Conservation (phyloP, 2,329 filamentous ascomycete genomes). For the Aspergillus udagawae region DNA sequence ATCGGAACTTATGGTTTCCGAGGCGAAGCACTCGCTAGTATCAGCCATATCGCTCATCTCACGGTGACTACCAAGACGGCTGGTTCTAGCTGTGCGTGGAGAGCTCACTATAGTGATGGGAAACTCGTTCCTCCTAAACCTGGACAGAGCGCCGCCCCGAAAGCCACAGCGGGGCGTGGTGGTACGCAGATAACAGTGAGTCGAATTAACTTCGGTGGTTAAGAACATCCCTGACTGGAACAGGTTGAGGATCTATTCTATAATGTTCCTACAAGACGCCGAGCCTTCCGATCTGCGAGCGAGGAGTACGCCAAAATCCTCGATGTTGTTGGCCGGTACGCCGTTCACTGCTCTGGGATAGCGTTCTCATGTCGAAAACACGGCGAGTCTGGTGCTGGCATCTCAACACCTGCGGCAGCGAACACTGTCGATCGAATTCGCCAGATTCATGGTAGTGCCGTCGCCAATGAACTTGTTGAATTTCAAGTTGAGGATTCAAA, state of each 20-base stretch:
- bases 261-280: slow-evolving; percentile 82
- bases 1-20: slow-evolving; percentile 98
- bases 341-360: slow-evolving; percentile 85
- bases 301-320: slow-evolving; percentile 98
- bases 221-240: neutral
- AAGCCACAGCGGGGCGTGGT: slow-evolving; percentile 76
- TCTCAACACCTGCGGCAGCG: slow-evolving; percentile 72
- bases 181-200: slow-evolving; percentile 86
- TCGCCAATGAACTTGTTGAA: slow-evolving; percentile 83
- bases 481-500: slow-evolving; percentile 68
- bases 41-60: slow-evolving; percentile 96
- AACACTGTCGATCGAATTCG: slow-evolving; percentile 78
- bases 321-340: slow-evolving; percentile 88
- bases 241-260: slow-evolving; percentile 93
- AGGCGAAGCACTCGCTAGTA: slow-evolving; percentile 92
- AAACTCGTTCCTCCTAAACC: slow-evolving; percentile 79
- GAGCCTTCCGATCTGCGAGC: slow-evolving; percentile 83
- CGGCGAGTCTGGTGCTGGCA: slow-evolving; percentile 76
- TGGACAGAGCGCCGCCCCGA: slow-evolving; percentile 80
- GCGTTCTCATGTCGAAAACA: slow-evolving; percentile 97
- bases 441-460: slow-evolving; percentile 76
- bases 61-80: slow-evolving; percentile 92
- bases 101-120: slow-evolving; percentile 80
- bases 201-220: neutral
- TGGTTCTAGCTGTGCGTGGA: slow-evolving; percentile 83